Percentiles rank a stretch among this genome's conserved stretches.
Conservation (phyloP, 2,329 filamentous ascomycete species). For the Phialocephala sp. region DNA sequence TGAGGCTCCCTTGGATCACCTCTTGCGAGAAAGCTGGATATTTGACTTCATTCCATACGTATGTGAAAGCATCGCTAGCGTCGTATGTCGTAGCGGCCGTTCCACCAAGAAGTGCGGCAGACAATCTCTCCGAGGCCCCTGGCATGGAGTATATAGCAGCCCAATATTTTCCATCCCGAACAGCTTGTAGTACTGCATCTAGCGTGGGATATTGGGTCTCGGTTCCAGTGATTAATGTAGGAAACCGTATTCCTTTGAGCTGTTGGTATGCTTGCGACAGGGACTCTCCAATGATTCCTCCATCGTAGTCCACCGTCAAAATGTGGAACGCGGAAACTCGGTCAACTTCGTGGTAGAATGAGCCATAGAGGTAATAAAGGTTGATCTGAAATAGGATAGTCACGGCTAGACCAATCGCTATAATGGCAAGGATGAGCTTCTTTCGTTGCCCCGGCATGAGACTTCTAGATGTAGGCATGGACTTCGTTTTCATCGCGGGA, state of each 20-base stretch:
- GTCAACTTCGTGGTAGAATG: constrained; percentile 34
- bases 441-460: constrained; percentile 12
- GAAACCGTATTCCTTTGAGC: constrained; percentile 40
- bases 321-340: constrained; percentile 53
- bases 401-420: constrained; percentile 4
- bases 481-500: neutral
- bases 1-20: constrained; percentile 38
- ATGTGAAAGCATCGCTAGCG: constrained; percentile 41
- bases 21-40: constrained; percentile 42
- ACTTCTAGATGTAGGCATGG: constrained; percentile 1
- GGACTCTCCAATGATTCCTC: constrained; percentile 48
- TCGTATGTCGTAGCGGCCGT: constrained; percentile 40
- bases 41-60: constrained; percentile 44
- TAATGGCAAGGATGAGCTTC: constrained; percentile 13
- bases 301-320: constrained; percentile 68
- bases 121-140: constrained; percentile 43
- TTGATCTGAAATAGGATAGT: constrained; percentile 27
- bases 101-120: constrained; percentile 38
- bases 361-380: constrained; percentile 42
- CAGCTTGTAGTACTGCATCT: constrained; percentile 39
- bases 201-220: constrained; percentile 38
- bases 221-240: constrained; percentile 40
- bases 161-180: constrained; percentile 47
- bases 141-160: constrained; percentile 44
- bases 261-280: constrained; percentile 41